These are phyloP conservation scores for Nakaseomyces bracarensis DNA, from an alignment of 1,139 yeast genomes.

Conservation along the genomic window DNA sequence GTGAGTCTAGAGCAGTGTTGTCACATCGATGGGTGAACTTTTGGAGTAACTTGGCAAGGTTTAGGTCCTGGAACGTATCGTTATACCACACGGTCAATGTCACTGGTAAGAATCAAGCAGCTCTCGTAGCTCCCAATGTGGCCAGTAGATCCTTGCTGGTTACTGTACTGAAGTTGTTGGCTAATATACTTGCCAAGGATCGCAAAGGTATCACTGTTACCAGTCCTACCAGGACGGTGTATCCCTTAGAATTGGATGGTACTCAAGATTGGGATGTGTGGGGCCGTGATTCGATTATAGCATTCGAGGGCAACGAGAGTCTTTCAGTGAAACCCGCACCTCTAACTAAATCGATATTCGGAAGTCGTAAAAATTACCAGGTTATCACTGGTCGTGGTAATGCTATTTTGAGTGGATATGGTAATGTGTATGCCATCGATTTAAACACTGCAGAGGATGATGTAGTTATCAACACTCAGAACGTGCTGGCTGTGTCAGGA, in stretches of 20 bases:
- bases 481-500: slow-evolving; percentile 29
- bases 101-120: slow-evolving; percentile 15
- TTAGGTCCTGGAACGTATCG: slow-evolving; percentile 16
- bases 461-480: slow-evolving; percentile 25
- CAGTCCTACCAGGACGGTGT: slow-evolving; percentile 18
- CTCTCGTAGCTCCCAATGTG: slow-evolving; percentile 19
- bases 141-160: slow-evolving; percentile 7
- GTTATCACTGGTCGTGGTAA: slow-evolving; percentile 30
- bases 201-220: slow-evolving; percentile 2
- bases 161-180: slow-evolving; percentile 7
- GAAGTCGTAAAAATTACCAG: slow-evolving; percentile 16
- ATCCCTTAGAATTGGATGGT: slow-evolving; percentile 26
- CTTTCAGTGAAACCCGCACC: slow-evolving; percentile 18
- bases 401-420: slow-evolving; percentile 28
- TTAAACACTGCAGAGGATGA: slow-evolving; percentile 23
- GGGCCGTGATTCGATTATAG: slow-evolving; percentile 25
- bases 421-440: slow-evolving; percentile 28
- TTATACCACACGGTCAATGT: slow-evolving; percentile 20
- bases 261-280: slow-evolving; percentile 30
- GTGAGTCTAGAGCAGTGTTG: background rate
- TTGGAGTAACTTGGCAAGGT: slow-evolving; percentile 17
- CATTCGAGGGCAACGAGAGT: slow-evolving; percentile 29
- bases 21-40: slow-evolving; percentile 20
- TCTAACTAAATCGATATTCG: slow-evolving; percentile 10
- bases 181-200: slow-evolving; percentile 13